phyloP scores from a whole-genome alignment of 1,284 basidiomycete species.

The Chalciporus sp. region DNA sequence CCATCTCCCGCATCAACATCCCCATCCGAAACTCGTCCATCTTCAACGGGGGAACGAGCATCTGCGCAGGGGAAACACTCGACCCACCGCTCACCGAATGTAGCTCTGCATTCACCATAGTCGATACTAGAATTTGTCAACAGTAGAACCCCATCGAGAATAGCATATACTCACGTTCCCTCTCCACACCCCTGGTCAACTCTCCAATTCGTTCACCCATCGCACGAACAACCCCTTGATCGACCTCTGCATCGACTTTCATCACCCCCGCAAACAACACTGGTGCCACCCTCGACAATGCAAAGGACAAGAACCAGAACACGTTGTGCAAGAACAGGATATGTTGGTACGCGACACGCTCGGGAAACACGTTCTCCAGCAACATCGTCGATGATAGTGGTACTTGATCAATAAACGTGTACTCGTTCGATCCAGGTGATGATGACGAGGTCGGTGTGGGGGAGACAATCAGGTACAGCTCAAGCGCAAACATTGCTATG shows the following conservation, averaged over 20 bases:
- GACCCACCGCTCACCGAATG: constrained; percentile 3
- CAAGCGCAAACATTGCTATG: constrained; percentile 56
- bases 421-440: not conserved
- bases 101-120: constrained; percentile 24
- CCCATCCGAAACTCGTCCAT: constrained; percentile 40
- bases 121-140: constrained; percentile 25
- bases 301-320: constrained; percentile 72
- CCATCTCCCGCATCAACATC: constrained; percentile 55
- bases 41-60: constrained; percentile 24
- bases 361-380: constrained; percentile 59
- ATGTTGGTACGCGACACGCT: constrained; percentile 71
- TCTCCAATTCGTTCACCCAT: constrained; percentile 25
- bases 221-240: constrained; percentile 21
- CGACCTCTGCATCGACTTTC: constrained; percentile 19
- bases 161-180: constrained; percentile 30
- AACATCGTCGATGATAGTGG: constrained; percentile 31
- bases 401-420: constrained; percentile 32
- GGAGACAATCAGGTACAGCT: constrained; percentile 64
- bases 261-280: constrained; percentile 51
- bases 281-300: constrained; percentile 67
- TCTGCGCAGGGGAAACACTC: constrained; percentile 35
- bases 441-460: constrained; percentile 45
- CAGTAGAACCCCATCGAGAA: not conserved
- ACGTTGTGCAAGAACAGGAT: constrained; percentile 75
- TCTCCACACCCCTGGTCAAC: constrained; percentile 24